phyloP scores from a whole-genome alignment of 805 yeast species.

The Crinitomyces ghanaensis region DNA sequence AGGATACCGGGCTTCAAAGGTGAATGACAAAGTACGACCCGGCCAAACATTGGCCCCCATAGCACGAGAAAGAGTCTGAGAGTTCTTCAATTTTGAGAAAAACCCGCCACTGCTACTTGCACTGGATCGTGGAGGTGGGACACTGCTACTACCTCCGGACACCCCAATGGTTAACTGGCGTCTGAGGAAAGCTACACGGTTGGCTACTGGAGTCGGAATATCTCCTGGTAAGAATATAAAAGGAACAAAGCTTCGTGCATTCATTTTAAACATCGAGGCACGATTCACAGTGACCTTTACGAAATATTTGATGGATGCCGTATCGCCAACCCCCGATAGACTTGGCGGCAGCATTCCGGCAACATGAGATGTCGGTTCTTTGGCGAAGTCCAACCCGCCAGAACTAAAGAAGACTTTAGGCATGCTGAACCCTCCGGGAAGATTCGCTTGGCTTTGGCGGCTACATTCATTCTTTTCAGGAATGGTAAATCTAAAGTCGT shows the following conservation, averaged over 20 bases:
- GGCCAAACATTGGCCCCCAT: constrained; percentile 11
- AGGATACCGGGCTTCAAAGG: constrained; percentile 39
- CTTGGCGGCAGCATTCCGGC: constrained; percentile 24
- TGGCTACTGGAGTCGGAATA: constrained; percentile 13
- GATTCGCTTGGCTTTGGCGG: not conserved
- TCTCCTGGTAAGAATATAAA: constrained; percentile 41
- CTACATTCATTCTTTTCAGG: constrained; percentile 22
- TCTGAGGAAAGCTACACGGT: constrained; percentile 34
- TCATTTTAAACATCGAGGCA: constrained; percentile 37
- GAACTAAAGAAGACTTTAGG: constrained; percentile 3
- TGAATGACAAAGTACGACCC: constrained; percentile 15
- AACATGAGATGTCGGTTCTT: constrained; percentile 12
- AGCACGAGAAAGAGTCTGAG: constrained; percentile 2
- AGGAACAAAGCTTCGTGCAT: constrained; percentile 37
- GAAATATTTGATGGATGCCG: constrained; percentile 35
- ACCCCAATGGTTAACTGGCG: constrained; percentile 16
- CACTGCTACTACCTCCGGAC: constrained; percentile 9
- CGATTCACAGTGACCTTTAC: constrained; percentile 51
- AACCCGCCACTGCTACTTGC: constrained; percentile 10
- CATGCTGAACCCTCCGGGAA: not conserved
- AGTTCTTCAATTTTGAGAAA: constrained; percentile 7
- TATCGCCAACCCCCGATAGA: constrained; percentile 19
- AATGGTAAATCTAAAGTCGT: constrained; percentile 25
- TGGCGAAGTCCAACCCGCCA: constrained; percentile 12
- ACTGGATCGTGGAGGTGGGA: constrained; percentile 9